Conservation (phyloP, 371 early-diverging fungal species). For the Agmasoma carcini region DNA sequence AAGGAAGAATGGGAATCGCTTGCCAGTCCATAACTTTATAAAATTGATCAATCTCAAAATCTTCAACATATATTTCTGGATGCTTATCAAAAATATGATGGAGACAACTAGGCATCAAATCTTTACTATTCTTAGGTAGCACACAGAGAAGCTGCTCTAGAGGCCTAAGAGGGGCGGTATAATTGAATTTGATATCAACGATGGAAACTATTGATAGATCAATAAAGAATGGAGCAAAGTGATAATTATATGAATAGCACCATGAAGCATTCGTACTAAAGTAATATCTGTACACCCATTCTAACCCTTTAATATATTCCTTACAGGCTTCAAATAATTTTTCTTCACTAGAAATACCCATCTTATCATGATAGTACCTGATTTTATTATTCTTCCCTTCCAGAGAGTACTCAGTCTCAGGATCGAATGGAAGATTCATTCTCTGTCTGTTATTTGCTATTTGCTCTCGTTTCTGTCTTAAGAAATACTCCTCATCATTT, state of each 20-base stretch:
- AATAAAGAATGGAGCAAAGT: constrained; percentile 84
- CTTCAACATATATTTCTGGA: constrained; percentile 61
- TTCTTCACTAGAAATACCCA: constrained; percentile 33
- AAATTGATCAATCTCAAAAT: constrained; percentile 79
- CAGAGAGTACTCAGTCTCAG: constrained; percentile 34
- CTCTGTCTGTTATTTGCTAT: constrained; percentile 2
- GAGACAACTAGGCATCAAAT: constrained; percentile 57
- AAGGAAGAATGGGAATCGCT: constrained; percentile 56
- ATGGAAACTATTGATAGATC: constrained; percentile 65
- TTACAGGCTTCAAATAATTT: constrained; percentile 56
- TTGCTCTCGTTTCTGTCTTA: background rate
- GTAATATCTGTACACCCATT: constrained; percentile 92
- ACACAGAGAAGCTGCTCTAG: constrained; percentile 95
- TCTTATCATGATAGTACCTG: constrained; percentile 46
- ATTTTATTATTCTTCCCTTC: constrained; percentile 30
- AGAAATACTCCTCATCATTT: constrained; percentile 25
- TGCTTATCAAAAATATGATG: constrained; percentile 67
- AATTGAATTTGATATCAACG: constrained; percentile 56
- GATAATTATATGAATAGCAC: constrained; percentile 92
- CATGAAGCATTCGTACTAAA: constrained; percentile 80
- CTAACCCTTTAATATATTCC: constrained; percentile 81
- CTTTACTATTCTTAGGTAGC: constrained; percentile 63
- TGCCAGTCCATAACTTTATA: constrained; percentile 93
- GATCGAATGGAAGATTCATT: constrained; percentile 6
- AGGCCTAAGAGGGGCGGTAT: constrained; percentile 70